phyloP scores from a whole-genome alignment of 176 grass and related monocot species.

The Puya raimondii region DNA sequence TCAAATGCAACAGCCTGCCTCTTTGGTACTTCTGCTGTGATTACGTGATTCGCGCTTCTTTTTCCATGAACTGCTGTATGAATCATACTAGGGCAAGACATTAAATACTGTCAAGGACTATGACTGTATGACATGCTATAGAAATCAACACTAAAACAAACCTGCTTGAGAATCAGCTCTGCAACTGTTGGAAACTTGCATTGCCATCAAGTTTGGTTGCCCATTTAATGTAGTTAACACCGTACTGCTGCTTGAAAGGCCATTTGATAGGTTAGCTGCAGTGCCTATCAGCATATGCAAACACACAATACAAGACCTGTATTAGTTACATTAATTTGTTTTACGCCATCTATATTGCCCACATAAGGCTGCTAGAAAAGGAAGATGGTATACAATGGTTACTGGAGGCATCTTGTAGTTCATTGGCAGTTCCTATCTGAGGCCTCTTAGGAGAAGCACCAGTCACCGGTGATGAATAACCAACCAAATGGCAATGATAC shows the following conservation, averaged over 20 bases:
- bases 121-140: background rate
- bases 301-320: too few relatives aligned
- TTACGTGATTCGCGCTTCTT: background rate
- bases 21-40: background rate
- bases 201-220: background rate
- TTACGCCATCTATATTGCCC: too few relatives aligned
- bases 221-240: background rate
- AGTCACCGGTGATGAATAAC: background rate
- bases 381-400: too few relatives aligned
- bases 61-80: background rate
- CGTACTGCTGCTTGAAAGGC: background rate
- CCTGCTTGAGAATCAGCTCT: background rate
- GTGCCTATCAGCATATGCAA: too few relatives aligned
- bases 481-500: constrained; percentile 1
- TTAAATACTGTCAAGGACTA: background rate
- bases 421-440: background rate
- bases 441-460: background rate
- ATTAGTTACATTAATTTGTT: too few relatives aligned
- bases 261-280: too few relatives aligned
- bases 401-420: background rate
- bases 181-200: background rate
- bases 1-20: background rate
- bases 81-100: background rate
- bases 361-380: too few relatives aligned
- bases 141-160: background rate